Evolutionary conservation across 192 early-diverging fungal genomes (phyloP).

Genomic region (Dissophora globulifera): DNA sequence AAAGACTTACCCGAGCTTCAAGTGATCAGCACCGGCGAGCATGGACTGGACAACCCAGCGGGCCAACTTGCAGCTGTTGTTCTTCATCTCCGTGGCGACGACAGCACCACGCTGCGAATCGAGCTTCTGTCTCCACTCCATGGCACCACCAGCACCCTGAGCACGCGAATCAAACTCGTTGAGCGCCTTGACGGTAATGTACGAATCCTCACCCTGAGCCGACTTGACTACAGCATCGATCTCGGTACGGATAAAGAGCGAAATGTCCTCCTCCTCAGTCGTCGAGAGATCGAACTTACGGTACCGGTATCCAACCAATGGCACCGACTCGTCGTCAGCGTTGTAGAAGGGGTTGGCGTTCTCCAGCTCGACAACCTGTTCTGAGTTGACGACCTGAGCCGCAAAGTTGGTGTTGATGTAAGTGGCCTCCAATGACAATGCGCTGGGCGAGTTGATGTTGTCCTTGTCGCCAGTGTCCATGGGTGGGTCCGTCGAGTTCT

Average conservation of each 20-base stretch:
- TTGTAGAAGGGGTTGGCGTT: conserved; percentile 83
- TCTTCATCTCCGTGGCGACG: conserved; percentile 97
- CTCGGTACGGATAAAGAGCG: conserved; percentile 88
- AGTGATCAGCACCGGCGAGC: conserved; percentile 87
- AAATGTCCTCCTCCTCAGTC: conserved; percentile 69
- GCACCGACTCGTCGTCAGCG: conserved; percentile 59
- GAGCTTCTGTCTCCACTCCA: conserved; percentile 95
- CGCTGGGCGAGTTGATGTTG: conserved; percentile 85
- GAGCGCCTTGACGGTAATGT: conserved; percentile 81
- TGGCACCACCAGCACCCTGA: conserved; percentile 83
- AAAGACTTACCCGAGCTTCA: conserved; percentile 82
- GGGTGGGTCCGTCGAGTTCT: conserved; percentile 93
- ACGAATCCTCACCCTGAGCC: conserved; percentile 56
- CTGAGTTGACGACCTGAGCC: conserved; percentile 74
- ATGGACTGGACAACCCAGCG: conserved; percentile 96
- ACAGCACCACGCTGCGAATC: conserved; percentile 96
- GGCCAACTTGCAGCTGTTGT: conserved; percentile 94
- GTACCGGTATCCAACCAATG: conserved; percentile 87
- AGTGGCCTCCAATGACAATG: conserved; percentile 89
- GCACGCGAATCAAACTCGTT: conserved; percentile 95
- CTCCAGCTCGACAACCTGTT: conserved; percentile 63
- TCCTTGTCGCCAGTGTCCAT: conserved; percentile 90
- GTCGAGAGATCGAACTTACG: conserved; percentile 82
- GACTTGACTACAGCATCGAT: conserved; percentile 82
- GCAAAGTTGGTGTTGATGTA: conserved; percentile 87